These are phyloP conservation scores for Stachybotrys echinatus DNA, from an alignment of 2,329 filamentous ascomycete genomes.

Conservation along the genomic window DNA sequence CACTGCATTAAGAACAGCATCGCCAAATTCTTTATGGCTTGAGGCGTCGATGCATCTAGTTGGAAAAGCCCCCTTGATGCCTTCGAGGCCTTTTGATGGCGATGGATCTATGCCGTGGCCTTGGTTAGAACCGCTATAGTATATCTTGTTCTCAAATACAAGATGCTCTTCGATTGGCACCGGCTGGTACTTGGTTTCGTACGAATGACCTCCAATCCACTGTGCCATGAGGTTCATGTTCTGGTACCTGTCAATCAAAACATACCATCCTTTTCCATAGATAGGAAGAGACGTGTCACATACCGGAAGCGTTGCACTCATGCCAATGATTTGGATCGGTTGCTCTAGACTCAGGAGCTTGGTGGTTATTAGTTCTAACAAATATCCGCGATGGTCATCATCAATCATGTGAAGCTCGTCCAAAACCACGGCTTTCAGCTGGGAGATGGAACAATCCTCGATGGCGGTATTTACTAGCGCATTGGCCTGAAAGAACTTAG, in stretches of 20 bases:
- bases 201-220: slow-evolving; percentile 68
- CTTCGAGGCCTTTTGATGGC: not conserved
- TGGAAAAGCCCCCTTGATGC: slow-evolving; percentile 25
- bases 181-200: slow-evolving; percentile 67
- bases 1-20: slow-evolving; percentile 64
- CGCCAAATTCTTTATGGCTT: slow-evolving; percentile 54
- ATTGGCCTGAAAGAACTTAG: slow-evolving; percentile 53
- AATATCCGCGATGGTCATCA: slow-evolving; percentile 69
- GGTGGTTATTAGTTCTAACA: slow-evolving; percentile 68
- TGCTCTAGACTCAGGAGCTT: slow-evolving; percentile 67
- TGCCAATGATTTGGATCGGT: slow-evolving; percentile 65
- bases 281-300: slow-evolving; percentile 13
- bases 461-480: slow-evolving; percentile 68
- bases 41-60: slow-evolving; percentile 50
- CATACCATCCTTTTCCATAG: too few relatives aligned
- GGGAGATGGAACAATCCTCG: slow-evolving; percentile 61
- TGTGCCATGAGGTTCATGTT: slow-evolving; percentile 64
- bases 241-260: slow-evolving; percentile 27
- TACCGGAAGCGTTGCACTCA: slow-evolving; percentile 75
- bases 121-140: slow-evolving; percentile 35
- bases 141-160: slow-evolving; percentile 61
- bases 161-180: slow-evolving; percentile 73
- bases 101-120: not conserved
- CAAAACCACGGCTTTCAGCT: slow-evolving; percentile 62
- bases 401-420: slow-evolving; percentile 82